These are phyloP conservation scores for Pyrenophora teres DNA, from an alignment of 2,329 filamentous ascomycete species.

Conservation along the genomic window DNA sequence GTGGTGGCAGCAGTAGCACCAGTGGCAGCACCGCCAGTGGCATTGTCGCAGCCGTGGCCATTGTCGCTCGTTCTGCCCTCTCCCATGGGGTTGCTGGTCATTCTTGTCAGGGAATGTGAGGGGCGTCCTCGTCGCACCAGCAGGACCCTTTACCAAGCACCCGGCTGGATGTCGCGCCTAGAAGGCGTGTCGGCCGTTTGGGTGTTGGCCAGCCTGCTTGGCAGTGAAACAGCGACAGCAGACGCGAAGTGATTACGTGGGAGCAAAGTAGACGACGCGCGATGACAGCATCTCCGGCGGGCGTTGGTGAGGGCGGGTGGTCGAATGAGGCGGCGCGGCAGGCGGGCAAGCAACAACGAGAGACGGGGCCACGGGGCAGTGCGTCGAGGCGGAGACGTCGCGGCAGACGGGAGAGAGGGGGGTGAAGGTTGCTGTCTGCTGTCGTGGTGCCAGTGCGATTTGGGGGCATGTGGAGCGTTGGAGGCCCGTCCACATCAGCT, in stretches of 20 bases:
- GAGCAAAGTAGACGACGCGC: constrained; percentile 31
- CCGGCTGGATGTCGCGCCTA: constrained; percentile 21
- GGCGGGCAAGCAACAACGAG: not conserved
- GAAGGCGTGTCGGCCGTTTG: constrained; percentile 6
- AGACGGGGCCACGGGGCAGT: not conserved
- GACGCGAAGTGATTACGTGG: constrained; percentile 27
- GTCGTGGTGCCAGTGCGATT: not conserved
- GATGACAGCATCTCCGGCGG: constrained; percentile 30
- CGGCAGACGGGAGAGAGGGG: not conserved
- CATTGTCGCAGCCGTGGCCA: constrained; percentile 4
- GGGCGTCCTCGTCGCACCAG: constrained; percentile 28
- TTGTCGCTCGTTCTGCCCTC: constrained; percentile 37
- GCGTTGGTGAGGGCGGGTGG: not conserved
- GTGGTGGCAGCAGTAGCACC: not conserved
- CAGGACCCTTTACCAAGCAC: constrained; percentile 14
- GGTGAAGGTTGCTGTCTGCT: not conserved
- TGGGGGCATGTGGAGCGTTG: constrained; percentile 9
- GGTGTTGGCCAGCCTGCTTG: constrained; percentile 18
- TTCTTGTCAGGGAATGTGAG: constrained; percentile 26
- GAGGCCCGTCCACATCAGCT: constrained; percentile 3
- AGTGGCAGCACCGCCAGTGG: not conserved
- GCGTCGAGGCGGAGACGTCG: not conserved
- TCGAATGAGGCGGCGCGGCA: not conserved
- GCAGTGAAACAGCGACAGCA: constrained; percentile 24
- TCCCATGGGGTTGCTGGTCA: constrained; percentile 38